Evolutionary conservation across 106 monocot genomes (phyloP).

Genomic region (Ottelia alismoides): DNA sequence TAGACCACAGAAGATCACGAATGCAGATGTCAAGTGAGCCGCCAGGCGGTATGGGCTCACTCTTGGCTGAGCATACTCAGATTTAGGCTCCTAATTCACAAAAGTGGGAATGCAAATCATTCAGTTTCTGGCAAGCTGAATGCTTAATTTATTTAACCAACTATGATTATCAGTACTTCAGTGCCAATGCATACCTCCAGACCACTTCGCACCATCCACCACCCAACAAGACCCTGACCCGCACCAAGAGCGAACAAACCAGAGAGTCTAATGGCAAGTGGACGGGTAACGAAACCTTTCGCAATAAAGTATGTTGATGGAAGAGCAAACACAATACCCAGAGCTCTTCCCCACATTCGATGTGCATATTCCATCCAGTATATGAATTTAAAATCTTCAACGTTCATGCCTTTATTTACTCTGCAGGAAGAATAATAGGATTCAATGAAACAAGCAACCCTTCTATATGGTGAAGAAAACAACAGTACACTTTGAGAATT

Average conservation of each 20-base stretch:
- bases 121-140: background rate
- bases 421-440: no score
- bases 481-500: no score
- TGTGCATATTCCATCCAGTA: conserved; percentile 99
- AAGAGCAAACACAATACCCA: conserved; percentile 73
- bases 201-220: conserved; percentile 99
- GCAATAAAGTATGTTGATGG: conserved; percentile 81
- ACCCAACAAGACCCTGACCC: conserved; percentile 86
- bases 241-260: conserved; percentile 84
- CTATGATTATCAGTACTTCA: background rate
- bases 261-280: conserved; percentile 70
- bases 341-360: conserved; percentile 96
- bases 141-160: background rate
- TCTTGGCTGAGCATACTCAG: conserved; percentile 96
- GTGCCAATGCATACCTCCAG: conserved; percentile 72
- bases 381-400: conserved; percentile 96
- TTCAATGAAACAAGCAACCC: no score
- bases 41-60: conserved; percentile 96
- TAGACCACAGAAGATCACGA: conserved; percentile 85
- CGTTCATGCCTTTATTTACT: conserved; percentile 84
- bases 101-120: no score
- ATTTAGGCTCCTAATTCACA: conserved; percentile 61
- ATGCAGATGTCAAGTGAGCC: conserved; percentile 91
- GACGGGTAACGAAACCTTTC: conserved; percentile 82
- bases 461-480: no score